Base-by-base conservation (phyloP, 768 basidiomycete species). In the Lactarius psammicola region DNA sequence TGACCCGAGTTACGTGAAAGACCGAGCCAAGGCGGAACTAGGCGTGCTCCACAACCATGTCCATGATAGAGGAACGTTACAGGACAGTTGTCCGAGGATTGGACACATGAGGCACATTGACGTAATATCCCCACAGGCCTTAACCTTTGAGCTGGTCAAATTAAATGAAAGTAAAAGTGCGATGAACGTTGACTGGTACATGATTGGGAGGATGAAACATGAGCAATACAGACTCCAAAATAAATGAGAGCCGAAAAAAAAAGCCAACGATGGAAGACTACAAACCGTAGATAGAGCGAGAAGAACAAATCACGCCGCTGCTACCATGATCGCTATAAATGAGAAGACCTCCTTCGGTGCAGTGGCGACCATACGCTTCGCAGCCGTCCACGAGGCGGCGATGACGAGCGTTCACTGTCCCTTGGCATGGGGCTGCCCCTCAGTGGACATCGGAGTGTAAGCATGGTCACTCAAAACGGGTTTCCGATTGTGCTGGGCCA, bases 401-500 rank as follows among this genome's bases (percentile, higher is more conserved):
- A 49, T 4, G 53, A 10, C 10, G 18, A 17, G 18, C 7, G 30
- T 6, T 20, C 20, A 15, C 31, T 23, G 3, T 51, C 34, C n/a
- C 20, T 40, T 34, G 33, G 44, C 13, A 13, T 56, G 42, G 40
- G 3, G 38, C 15, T 28, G 28, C 49, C 11, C 49, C 13, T 51
- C 23, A 28, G 49, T 51, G n/a, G 31, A 56, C 26, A 28, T 65
- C 56, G 28, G 40, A 26, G n/a, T 28, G 23, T 26, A 4, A 4
- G 58, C 34, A 26, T 42, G 18, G 60, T 40, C 55, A 42, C 4
- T 6, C 17, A 44, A 31, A 44, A 40, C 53, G n/a, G 38, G 33
- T 18, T 61, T 60, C 42, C 61, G 57, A 54, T 60, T n/a, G 57
- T 53, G 60, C 40, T 55, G 65, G 30, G 38, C 62, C 23, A 40